A percentile compares a stretch with the other conserved stretches of the same genome.
These are phyloP conservation scores for Trichoderma polysporum DNA, from an alignment of 2,329 filamentous ascomycete species.

Conservation along the genomic window DNA sequence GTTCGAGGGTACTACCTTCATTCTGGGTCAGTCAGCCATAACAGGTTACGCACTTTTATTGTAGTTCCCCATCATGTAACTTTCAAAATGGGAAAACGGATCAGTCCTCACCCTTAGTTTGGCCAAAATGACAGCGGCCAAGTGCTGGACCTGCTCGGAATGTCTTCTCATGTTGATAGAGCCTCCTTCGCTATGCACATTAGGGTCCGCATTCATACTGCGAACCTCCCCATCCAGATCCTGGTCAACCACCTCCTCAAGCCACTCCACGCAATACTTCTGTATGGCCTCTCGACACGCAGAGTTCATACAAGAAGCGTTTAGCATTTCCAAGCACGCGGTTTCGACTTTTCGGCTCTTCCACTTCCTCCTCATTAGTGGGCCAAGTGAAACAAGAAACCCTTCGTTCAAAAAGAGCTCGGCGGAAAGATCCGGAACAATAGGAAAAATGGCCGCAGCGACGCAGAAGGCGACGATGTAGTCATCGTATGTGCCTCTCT, in stretches of 20 bases:
- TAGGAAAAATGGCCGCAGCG: slow-evolving; percentile 83
- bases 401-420: slow-evolving; percentile 84
- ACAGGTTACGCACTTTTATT: slow-evolving; percentile 21
- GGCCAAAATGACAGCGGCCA: slow-evolving; percentile 73
- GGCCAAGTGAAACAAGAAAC: slow-evolving; percentile 75
- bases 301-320: slow-evolving; percentile 84
- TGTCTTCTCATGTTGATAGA: slow-evolving; percentile 62
- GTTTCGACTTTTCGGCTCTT: slow-evolving; percentile 85
- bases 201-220: slow-evolving; percentile 52
- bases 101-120: slow-evolving; percentile 59
- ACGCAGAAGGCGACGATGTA: slow-evolving; percentile 90
- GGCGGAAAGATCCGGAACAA: slow-evolving; percentile 73
- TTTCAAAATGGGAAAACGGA: too few relatives aligned
- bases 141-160: slow-evolving; percentile 60
- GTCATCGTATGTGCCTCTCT: slow-evolving; percentile 78
- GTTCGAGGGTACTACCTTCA: slow-evolving; percentile 55
- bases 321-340: slow-evolving; percentile 83
- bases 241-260: slow-evolving; percentile 78
- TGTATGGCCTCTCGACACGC: slow-evolving; percentile 79
- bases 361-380: slow-evolving; percentile 74
- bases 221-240: slow-evolving; percentile 58
- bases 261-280: slow-evolving; percentile 82
- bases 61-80: background rate
- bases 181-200: slow-evolving; percentile 57
- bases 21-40: slow-evolving; percentile 50